Evolutionary conservation across 108 stramenopile genomes (phyloP).

Genomic region (Stephanodiscus minutulus): DNA sequence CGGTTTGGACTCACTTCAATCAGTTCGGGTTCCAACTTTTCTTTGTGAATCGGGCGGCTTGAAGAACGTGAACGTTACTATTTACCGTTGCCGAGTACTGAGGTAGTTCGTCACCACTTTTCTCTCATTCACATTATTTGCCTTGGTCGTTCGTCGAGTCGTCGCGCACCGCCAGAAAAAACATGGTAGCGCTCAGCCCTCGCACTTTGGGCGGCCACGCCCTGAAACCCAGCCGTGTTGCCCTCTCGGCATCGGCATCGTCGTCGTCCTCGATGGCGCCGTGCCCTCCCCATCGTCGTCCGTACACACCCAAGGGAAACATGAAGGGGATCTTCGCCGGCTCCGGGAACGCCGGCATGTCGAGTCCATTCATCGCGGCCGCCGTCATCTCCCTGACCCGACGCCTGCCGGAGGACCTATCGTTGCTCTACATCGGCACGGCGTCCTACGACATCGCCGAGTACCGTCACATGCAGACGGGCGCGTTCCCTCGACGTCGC

Average conservation of each 20-base stretch:
- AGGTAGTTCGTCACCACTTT: not conserved
- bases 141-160: not conserved
- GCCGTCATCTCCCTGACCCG: conserved; percentile 47
- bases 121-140: not conserved
- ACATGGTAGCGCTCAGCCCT: not conserved
- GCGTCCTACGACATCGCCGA: conserved; percentile 68
- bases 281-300: conserved; percentile 31
- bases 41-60: not conserved
- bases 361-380: conserved; percentile 48
- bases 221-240: conserved; percentile 1
- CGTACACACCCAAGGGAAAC: conserved; percentile 18
- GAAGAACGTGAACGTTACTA: not conserved
- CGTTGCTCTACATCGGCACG: conserved; percentile 69
- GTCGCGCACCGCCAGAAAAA: not conserved
- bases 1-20: too few relatives aligned
- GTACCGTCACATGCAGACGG: conserved; percentile 49
- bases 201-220: conserved; percentile 3
- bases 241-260: conserved; percentile 9
- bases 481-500: conserved; percentile 36
- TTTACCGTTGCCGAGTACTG: too few relatives aligned
- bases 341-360: conserved; percentile 55
- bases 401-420: conserved; percentile 22
- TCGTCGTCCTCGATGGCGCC: conserved; percentile 22
- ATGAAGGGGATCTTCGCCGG: conserved; percentile 65
- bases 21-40: too few relatives aligned